Base-by-base conservation (phyloP, 352 stramenopile species). In the Pythium rhizo-oryzae region DNA sequence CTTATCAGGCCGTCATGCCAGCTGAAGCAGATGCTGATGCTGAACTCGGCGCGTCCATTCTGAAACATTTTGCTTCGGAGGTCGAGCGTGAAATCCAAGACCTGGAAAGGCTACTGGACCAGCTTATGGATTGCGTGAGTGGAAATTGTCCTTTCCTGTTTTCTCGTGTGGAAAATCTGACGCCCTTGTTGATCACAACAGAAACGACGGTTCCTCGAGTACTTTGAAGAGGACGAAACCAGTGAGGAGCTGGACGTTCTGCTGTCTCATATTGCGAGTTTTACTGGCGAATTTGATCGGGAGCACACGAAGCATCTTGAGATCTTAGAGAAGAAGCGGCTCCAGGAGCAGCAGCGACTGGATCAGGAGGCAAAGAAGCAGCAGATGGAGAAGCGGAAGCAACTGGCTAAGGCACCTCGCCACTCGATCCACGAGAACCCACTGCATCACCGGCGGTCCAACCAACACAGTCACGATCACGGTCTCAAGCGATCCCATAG, bases 221-320 rank as follows among this genome's bases (percentile, higher is more conserved):
- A 93, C 64, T 92, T 95, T 61, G 87, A 93, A 69, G 87, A 95
- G 63, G 82, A 93, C 58, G 87, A 90, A 23, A 90, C 82, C 3
- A 79, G 85, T 33, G 86, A 95, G 52, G 83, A 92, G 60, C 61
- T 95, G 49, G 84, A 95, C 55, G 81, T 91, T 55, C 53, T 95
- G 56, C 75, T 93, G 11, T 76, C 75, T 23, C 76, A 91, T 64
- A 90, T 95, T 56, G 83, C 85, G 1, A 89, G 85, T 44, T 95
- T 93, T 59, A 91, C 79, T 8, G 75, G 47, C 24, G 87, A 95
- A 65, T 95, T 89, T 58, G 72, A 79, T 23, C 85, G 82, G 21
- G 87, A 92, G 44, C 81, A 93, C 68, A 72, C 67, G 24, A 93
- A 93, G 63, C 91, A 89, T 65, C 59, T 82, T 21, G 76, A 82